Conservation (phyloP, 2,329 filamentous ascomycete species). For the Colletotrichum phormii region DNA sequence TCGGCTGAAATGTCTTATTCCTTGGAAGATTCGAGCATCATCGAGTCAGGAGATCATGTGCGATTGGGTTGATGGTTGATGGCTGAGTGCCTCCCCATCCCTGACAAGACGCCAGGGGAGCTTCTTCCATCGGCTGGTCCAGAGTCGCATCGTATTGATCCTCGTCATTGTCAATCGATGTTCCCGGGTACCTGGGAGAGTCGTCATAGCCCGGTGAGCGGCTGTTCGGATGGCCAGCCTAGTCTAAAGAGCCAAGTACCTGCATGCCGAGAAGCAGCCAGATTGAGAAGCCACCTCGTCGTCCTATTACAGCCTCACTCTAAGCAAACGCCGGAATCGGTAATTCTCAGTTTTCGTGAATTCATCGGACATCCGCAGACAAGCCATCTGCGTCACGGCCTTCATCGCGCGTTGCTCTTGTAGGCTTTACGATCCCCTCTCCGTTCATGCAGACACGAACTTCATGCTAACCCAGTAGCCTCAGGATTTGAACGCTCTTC, state of each 20-base stretch:
- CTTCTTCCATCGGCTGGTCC: not conserved
- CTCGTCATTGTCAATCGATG: not conserved
- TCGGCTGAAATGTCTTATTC: not conserved
- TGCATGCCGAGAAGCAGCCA: not conserved
- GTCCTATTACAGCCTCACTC: not conserved
- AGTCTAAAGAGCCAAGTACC: not conserved
- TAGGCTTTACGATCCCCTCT: not conserved
- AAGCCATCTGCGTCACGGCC: not conserved
- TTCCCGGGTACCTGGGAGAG: not conserved
- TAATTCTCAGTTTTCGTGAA: not conserved
- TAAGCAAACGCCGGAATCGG: not conserved
- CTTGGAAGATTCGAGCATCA: not conserved
- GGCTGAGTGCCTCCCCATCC: fast-evolving
- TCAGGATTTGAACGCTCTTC: not conserved
- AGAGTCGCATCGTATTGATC: not conserved
- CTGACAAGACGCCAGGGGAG: not conserved
- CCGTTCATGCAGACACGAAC: not conserved
- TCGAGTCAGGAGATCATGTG: not conserved
- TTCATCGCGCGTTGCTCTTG: not conserved
- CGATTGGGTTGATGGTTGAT: not conserved
- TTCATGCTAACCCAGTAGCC: not conserved
- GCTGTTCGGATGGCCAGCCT: not conserved
- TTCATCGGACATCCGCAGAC: too few species aligned
- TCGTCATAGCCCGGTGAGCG: not conserved
- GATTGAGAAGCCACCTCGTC: not conserved